phyloP scores from a whole-genome alignment of 164 flowering plant genomes.

The Stephania cephalantha region DNA sequence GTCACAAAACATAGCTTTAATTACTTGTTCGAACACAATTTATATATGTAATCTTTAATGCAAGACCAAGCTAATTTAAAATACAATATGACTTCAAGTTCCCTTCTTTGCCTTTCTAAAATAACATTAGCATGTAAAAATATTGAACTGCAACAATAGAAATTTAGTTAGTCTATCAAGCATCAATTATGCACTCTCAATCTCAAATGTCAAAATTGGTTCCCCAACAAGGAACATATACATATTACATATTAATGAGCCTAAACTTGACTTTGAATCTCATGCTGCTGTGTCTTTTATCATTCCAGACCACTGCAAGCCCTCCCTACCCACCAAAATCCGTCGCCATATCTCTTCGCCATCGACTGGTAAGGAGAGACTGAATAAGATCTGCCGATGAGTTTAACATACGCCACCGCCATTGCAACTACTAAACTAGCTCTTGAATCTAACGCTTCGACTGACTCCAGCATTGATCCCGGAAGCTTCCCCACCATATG shows the following conservation, averaged over 20 bases:
- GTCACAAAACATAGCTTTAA: too few relatives aligned
- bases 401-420: neutral
- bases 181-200: neutral
- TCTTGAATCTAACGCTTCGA: constrained; percentile 60
- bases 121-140: too few relatives aligned
- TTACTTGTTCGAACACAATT: too few relatives aligned
- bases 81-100: too few relatives aligned
- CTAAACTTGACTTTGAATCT: neutral
- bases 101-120: too few relatives aligned
- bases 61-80: too few relatives aligned
- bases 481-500: constrained; percentile 79
- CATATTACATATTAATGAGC: neutral
- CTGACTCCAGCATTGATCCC: constrained; percentile 76
- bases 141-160: too few relatives aligned
- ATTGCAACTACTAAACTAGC: neutral
- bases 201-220: neutral
- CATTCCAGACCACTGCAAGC: neutral
- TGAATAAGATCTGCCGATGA: neutral
- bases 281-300: neutral
- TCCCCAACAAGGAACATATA: neutral
- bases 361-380: neutral
- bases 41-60: too few relatives aligned
- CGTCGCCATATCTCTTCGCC: neutral
- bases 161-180: too few relatives aligned
- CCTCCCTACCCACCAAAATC: neutral